Evolutionary conservation across 2,329 filamentous ascomycete species (phyloP).

Genomic region (Fonsecaea multimorphosa): DNA sequence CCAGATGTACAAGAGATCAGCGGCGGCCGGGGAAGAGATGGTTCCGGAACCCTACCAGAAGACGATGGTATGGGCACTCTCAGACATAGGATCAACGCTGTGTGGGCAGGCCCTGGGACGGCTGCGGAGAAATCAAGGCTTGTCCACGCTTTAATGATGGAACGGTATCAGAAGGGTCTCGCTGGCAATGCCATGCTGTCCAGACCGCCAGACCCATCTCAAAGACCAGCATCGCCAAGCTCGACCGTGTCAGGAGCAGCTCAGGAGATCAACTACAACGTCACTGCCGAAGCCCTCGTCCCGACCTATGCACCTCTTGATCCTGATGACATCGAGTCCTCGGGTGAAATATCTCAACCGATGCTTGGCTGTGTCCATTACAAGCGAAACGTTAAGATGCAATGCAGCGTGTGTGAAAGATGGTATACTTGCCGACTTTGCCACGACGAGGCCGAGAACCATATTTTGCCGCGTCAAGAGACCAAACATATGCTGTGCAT

Average conservation of each 20-base stretch:
- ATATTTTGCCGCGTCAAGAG: constrained; percentile 77
- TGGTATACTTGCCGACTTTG: constrained; percentile 98
- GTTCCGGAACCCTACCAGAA: constrained; percentile 63
- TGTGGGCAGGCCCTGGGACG: constrained; percentile 67
- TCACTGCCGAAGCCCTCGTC: constrained; percentile 63
- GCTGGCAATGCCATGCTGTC: constrained; percentile 41
- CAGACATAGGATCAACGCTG: constrained; percentile 69
- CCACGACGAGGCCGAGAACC: constrained; percentile 82
- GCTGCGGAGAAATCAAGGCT: constrained; percentile 71
- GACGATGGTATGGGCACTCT: constrained; percentile 78
- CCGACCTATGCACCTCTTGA: constrained; percentile 68
- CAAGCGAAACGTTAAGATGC: constrained; percentile 91
- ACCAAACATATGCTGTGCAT: constrained; percentile 98
- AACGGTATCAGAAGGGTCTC: constrained; percentile 61
- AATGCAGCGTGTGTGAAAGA: constrained; percentile 84
- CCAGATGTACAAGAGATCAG: constrained; percentile 33
- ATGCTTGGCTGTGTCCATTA: constrained; percentile 88
- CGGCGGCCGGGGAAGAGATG: constrained; percentile 36
- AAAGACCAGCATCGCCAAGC: constrained; percentile 43
- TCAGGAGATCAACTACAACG: constrained; percentile 46
- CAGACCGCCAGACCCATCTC: constrained; percentile 33
- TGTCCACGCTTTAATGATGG: constrained; percentile 73
- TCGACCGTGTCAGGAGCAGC: constrained; percentile 43
- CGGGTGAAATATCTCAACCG: constrained; percentile 57
- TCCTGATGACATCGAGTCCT: constrained; percentile 35